Conservation (phyloP, 2,329 filamentous ascomycete species). For the Emmonsiellopsis sp. region DNA sequence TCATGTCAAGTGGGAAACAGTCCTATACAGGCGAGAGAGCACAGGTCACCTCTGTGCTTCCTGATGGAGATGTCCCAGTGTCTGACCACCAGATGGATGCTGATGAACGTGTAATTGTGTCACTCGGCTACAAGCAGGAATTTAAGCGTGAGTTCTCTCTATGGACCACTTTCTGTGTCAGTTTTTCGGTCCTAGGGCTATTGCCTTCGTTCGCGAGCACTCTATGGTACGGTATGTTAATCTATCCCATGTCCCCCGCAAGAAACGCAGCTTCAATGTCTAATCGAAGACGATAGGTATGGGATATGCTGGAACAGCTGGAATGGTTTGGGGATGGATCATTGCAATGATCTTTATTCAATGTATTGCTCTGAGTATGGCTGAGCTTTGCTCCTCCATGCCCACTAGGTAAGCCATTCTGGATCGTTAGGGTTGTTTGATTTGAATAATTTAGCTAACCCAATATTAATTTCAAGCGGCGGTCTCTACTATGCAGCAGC, state of each 20-base stretch:
- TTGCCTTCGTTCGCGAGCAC: slow-evolving; percentile 64
- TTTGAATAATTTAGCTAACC: neutral
- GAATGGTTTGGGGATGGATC: slow-evolving; percentile 70
- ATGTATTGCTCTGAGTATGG: slow-evolving; percentile 59
- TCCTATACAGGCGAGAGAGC: neutral
- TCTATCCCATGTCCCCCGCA: slow-evolving; percentile 32
- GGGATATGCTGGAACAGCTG: slow-evolving; percentile 48
- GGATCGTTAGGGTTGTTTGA: neutral
- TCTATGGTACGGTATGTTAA: slow-evolving; percentile 55
- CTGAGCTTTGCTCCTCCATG: slow-evolving; percentile 64
- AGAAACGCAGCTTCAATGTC: slow-evolving; percentile 20
- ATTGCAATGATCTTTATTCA: slow-evolving; percentile 64
- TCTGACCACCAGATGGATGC: slow-evolving; percentile 26
- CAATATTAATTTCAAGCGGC: slow-evolving; percentile 32
- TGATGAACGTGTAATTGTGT: slow-evolving; percentile 34
- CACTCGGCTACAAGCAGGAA: slow-evolving; percentile 48
- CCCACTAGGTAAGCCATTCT: slow-evolving; percentile 46
- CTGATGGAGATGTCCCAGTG: slow-evolving; percentile 28
- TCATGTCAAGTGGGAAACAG: neutral
- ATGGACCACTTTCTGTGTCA: slow-evolving; percentile 66
- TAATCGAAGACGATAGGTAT: slow-evolving; percentile 21
- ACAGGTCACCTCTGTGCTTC: slow-evolving; percentile 26
- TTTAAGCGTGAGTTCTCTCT: slow-evolving; percentile 63
- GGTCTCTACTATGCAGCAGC: slow-evolving; percentile 66
- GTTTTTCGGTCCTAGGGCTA: slow-evolving; percentile 62